Evolutionary conservation across 176 grass and related monocot genomes (phyloP).

Genomic region (Themeda triandra): DNA sequence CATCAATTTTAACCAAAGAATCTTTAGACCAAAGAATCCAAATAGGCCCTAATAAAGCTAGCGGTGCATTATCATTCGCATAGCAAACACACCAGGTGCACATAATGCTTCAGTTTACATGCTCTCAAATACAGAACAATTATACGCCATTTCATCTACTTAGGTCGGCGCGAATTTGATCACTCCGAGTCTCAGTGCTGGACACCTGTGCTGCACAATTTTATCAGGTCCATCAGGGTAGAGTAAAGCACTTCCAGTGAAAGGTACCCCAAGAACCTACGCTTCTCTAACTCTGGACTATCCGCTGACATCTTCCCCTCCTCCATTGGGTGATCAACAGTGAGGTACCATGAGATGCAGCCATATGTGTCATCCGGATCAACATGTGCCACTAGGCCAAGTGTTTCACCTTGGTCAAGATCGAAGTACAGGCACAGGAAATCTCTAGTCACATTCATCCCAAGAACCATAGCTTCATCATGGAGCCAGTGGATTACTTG

Average conservation of each 20-base stretch:
- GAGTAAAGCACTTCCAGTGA: constrained; percentile 73
- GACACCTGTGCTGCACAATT: constrained; percentile 53
- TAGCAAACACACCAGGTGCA: neutral
- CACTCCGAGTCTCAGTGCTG: constrained; percentile 28
- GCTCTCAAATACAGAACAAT: neutral
- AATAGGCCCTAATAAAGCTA: neutral
- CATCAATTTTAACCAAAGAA: neutral
- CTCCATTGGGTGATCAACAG: constrained; percentile 42
- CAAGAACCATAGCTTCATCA: constrained; percentile 74
- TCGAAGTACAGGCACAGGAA: constrained; percentile 83
- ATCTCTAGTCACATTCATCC: constrained; percentile 77
- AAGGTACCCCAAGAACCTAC: constrained; percentile 68
- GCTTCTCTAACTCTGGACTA: constrained; percentile 43
- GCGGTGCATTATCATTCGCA: neutral
- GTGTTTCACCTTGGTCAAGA: constrained; percentile 70
- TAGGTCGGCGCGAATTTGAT: neutral
- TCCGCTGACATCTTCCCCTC: constrained; percentile 46
- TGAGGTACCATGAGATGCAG: constrained; percentile 78
- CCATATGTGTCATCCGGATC: constrained; percentile 54
- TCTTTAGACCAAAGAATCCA: neutral
- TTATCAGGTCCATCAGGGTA: constrained; percentile 72
- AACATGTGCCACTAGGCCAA: constrained; percentile 72
- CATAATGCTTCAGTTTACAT: neutral
- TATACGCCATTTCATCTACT: neutral
- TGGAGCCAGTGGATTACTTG: constrained; percentile 90